These are phyloP conservation scores for Porphyrellus cyaneotinctus DNA, from an alignment of 768 basidiomycete genomes.

Conservation along the genomic window DNA sequence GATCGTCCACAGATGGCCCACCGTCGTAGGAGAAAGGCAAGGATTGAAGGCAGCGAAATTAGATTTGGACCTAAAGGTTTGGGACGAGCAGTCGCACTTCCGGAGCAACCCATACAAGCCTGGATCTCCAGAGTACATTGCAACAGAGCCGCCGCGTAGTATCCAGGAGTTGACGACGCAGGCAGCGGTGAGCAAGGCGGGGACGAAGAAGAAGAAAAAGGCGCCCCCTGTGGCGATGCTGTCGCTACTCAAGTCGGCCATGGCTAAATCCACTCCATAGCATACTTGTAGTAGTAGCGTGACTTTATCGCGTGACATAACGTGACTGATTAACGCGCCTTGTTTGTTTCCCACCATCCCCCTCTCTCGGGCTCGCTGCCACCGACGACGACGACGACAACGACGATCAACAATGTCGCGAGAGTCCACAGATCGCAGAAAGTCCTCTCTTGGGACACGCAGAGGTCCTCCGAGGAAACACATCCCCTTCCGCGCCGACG, in stretches of 20 bases:
- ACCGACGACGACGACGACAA: constrained; percentile 7
- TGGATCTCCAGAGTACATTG: constrained; percentile 49
- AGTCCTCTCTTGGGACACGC: constrained; percentile 42
- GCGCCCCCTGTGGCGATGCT: constrained; percentile 2
- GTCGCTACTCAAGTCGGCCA: constrained; percentile 18
- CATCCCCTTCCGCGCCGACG: constrained; percentile 75
- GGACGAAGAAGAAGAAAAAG: neutral
- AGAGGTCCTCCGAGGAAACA: constrained; percentile 63
- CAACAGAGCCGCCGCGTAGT: constrained; percentile 25
- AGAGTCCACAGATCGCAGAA: constrained; percentile 25
- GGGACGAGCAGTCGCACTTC: constrained; percentile 27
- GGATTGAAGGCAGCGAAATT: constrained; percentile 38
- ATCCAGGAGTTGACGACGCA: constrained; percentile 20
- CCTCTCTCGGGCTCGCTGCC: constrained; percentile 14
- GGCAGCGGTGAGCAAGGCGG: constrained; percentile 4
- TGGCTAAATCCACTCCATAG: constrained; percentile 7
- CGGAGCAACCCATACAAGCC: constrained; percentile 44
- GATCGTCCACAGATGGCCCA: constrained; percentile 37
- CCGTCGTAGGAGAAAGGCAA: constrained; percentile 43
- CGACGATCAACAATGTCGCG: constrained; percentile 24
- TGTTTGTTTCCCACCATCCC: constrained; percentile 27
- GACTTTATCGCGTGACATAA: constrained; percentile 25
- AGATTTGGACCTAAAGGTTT: constrained; percentile 29
- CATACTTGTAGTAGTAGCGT: neutral
- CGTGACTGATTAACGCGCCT: constrained; percentile 21